Evolutionary conservation across 2,329 filamentous ascomycete genomes (phyloP).

Genomic region (Fusarium marasasianum): DNA sequence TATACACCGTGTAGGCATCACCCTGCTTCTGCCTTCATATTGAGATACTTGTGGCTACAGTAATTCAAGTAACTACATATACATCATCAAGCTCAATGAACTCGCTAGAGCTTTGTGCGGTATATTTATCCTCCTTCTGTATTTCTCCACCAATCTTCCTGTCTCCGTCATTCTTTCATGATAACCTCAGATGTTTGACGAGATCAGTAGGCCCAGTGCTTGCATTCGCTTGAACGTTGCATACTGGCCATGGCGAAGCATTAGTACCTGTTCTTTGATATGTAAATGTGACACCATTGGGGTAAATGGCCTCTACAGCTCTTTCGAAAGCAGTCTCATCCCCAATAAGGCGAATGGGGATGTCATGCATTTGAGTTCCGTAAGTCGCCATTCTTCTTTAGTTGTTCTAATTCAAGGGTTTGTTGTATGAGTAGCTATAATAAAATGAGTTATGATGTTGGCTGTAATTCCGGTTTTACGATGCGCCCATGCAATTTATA

Average conservation of each 20-base stretch:
- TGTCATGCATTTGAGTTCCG: background rate
- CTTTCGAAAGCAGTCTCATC: background rate
- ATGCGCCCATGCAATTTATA: background rate
- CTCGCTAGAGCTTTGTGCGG: fast-evolving
- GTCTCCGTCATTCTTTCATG: background rate
- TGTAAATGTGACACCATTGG: background rate
- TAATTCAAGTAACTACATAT: no score
- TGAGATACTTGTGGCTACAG: no score
- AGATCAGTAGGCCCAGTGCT: background rate
- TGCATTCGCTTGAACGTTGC: background rate
- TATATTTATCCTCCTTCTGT: background rate
- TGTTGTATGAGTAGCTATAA: fast-evolving
- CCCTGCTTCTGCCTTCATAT: no score
- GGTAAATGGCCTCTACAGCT: background rate
- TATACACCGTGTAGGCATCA: no score
- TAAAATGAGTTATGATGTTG: background rate
- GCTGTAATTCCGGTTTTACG: fast-evolving
- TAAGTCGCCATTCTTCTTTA: background rate
- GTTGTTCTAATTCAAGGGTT: fast-evolving
- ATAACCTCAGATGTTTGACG: background rate
- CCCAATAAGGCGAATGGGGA: background rate
- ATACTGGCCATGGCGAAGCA: background rate
- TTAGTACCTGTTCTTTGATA: background rate
- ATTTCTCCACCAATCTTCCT: fast-evolving
- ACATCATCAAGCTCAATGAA: no score